Evolutionary conservation across 345 rosid species (phyloP).

Genomic region (Rhizophora apiculata): DNA sequence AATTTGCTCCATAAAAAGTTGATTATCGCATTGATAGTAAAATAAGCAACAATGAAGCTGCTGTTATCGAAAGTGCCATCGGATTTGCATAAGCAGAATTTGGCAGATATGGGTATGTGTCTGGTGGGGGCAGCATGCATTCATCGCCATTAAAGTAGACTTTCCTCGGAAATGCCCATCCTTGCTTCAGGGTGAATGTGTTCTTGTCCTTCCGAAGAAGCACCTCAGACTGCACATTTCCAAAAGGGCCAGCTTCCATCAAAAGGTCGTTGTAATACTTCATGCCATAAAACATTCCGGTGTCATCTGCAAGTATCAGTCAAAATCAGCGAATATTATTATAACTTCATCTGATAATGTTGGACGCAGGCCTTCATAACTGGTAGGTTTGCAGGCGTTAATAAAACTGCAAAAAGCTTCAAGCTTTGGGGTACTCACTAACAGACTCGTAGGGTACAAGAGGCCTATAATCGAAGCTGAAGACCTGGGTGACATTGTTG

Average conservation of each 20-base stretch:
- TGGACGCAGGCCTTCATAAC: not conserved
- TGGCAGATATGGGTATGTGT: slow-evolving; percentile 76
- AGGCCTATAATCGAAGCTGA: slow-evolving; percentile 63
- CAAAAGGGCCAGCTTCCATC: slow-evolving; percentile 88
- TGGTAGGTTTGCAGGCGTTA: slow-evolving; percentile 1
- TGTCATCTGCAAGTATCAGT: slow-evolving; percentile 59
- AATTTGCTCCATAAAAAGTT: not conserved
- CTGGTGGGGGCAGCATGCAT: slow-evolving; percentile 89
- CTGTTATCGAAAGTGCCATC: slow-evolving; percentile 16
- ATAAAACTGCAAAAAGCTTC: not conserved
- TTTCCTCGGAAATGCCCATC: slow-evolving; percentile 92
- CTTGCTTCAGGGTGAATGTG: slow-evolving; percentile 76
- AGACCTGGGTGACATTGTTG: slow-evolving; percentile 55
- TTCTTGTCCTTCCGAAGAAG: slow-evolving; percentile 70
- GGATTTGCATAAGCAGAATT: slow-evolving; percentile 43
- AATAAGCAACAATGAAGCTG: slow-evolving; percentile 29
- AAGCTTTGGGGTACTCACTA: slow-evolving; percentile 37
- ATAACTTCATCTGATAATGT: not conserved
- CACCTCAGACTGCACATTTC: slow-evolving; percentile 89
- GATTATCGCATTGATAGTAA: slow-evolving; percentile 21
- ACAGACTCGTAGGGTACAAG: slow-evolving; percentile 43
- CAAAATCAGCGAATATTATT: not conserved
- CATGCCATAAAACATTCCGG: slow-evolving; percentile 84
- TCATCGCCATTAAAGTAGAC: slow-evolving; percentile 93
- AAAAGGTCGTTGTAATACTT: slow-evolving; percentile 75